These are phyloP conservation scores for Helichrysum umbraculigerum DNA, from an alignment of 129 eudicot species.

Conservation along the genomic window DNA sequence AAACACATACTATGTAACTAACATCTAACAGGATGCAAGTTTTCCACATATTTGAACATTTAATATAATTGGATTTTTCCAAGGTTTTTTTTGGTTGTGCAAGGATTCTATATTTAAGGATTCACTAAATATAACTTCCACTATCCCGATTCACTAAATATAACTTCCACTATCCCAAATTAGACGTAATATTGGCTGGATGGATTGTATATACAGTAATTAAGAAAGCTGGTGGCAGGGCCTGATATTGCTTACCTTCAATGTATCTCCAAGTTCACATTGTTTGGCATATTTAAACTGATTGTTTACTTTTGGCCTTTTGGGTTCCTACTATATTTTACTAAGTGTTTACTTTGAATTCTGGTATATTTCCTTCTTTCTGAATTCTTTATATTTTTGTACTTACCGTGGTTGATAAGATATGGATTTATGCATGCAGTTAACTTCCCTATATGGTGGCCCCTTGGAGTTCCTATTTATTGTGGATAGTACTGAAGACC, in stretches of 20 bases:
- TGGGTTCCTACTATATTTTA: not conserved
- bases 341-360: not conserved
- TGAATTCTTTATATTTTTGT: not conserved
- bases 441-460: conserved; percentile 95
- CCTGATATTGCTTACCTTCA: not conserved
- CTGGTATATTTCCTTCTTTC: not conserved
- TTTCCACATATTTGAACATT: not conserved
- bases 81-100: not conserved
- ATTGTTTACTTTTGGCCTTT: not conserved
- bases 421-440: conserved; percentile 48
- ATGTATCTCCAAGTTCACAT: not conserved
- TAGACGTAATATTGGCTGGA: not conserved
- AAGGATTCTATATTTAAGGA: not conserved
- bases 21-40: not conserved
- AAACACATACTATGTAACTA: not conserved
- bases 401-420: conserved; percentile 16
- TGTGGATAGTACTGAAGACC: conserved; percentile 92
- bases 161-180: not conserved
- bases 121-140: not conserved
- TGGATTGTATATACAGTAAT: no score
- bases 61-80: not conserved
- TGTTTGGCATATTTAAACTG: not conserved
- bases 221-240: not conserved
- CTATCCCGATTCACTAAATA: not conserved
- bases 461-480: conserved; percentile 90